phyloP scores from a whole-genome alignment of 129 eudicot genomes.

The Sambucus nigra region DNA sequence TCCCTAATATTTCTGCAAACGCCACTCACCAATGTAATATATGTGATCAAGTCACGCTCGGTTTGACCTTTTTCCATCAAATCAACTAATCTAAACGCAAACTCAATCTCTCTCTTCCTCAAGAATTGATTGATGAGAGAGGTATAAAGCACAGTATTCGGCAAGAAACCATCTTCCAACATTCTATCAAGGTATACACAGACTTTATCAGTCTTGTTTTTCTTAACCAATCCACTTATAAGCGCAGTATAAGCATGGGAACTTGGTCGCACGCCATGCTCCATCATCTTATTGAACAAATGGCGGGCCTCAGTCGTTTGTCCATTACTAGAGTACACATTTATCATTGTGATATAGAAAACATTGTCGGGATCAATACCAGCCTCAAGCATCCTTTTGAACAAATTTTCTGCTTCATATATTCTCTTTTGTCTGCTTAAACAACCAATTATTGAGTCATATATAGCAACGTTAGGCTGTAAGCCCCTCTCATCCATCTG shows the following conservation, averaged over 20 bases:
- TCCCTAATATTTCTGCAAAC: conserved; percentile 31
- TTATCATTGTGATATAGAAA: conserved; percentile 39
- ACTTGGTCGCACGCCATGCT: conserved; percentile 37
- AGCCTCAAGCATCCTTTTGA: conserved; percentile 37
- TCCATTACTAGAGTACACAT: conserved; percentile 46
- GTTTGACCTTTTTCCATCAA: conserved; percentile 51
- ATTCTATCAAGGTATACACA: conserved; percentile 42
- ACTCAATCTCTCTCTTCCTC: conserved; percentile 50
- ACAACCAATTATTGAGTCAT: conserved; percentile 36
- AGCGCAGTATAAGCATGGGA: conserved; percentile 44
- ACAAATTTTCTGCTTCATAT: conserved; percentile 38
- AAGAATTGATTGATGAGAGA: conserved; percentile 49
- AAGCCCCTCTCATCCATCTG: conserved; percentile 43
- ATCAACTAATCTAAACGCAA: conserved; percentile 43
- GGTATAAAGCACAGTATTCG: conserved; percentile 47
- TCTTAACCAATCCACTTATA: conserved; percentile 52
- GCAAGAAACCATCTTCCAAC: conserved; percentile 52
- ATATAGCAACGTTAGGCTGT: conserved; percentile 51
- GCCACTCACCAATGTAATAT: conserved; percentile 53
- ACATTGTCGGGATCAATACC: conserved; percentile 46
- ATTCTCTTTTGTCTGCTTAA: conserved; percentile 46
- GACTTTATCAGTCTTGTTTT: conserved; percentile 39
- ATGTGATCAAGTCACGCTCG: conserved; percentile 40
- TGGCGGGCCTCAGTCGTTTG: conserved; percentile 32
- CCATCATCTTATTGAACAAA: conserved; percentile 33